Conservation (phyloP, 2,329 filamentous ascomycete species). For the Penicillium italicum region DNA sequence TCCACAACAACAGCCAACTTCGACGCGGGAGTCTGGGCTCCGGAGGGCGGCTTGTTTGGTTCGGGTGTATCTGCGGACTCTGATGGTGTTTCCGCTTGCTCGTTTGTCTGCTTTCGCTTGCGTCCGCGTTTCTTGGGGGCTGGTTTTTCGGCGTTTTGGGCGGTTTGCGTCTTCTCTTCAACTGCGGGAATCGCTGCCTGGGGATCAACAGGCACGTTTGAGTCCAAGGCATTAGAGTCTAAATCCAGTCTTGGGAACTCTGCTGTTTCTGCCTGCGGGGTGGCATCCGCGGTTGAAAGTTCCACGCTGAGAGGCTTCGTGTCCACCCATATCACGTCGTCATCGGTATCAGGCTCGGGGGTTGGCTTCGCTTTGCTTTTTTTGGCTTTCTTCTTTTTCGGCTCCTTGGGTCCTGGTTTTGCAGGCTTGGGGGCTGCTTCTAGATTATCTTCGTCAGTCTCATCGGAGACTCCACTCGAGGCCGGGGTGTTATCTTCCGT, state of each 20-base stretch:
- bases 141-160: conserved; percentile 1
- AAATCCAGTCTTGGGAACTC: not conserved
- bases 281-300: not conserved
- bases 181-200: not conserved
- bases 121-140: conserved; percentile 44
- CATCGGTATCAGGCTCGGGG: conserved; percentile 33
- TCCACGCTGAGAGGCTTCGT: conserved; percentile 20
- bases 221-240: not conserved
- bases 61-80: not conserved
- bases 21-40: not conserved
- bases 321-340: conserved; percentile 44
- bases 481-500: conserved; percentile 16
- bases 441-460: conserved; percentile 6
- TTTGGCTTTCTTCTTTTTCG: conserved; percentile 45
- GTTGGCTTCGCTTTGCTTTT: conserved; percentile 43
- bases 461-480: not conserved
- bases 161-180: not conserved
- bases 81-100: conserved; percentile 14
- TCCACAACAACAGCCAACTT: not conserved
- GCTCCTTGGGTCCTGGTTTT: conserved; percentile 23
- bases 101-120: conserved; percentile 38
- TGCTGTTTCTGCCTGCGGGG: conserved; percentile 8
- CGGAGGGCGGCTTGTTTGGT: not conserved
- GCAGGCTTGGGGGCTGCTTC: not conserved
- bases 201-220: not conserved